Evolutionary conservation across 164 flowering plant species (phyloP).

Genomic region (Berberis vulgaris): DNA sequence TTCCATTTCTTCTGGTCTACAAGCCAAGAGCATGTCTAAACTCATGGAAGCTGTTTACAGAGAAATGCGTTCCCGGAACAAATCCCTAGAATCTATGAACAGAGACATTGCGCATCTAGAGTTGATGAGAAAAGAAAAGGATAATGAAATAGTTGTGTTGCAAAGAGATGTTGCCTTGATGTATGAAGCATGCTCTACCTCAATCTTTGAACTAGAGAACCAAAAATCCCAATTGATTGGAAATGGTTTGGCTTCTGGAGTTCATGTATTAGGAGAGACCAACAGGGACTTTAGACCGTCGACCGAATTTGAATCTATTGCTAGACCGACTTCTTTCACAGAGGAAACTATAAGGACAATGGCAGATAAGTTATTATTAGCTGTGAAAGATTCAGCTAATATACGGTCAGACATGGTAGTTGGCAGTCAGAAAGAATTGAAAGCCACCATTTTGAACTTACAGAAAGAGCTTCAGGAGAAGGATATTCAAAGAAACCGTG

Average conservation of each 20-base stretch:
- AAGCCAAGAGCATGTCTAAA: slow-evolving; percentile 28
- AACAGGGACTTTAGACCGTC: slow-evolving; percentile 17
- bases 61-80: slow-evolving; percentile 31
- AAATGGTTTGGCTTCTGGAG: slow-evolving; percentile 9
- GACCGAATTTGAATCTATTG: slow-evolving; percentile 14
- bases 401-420: slow-evolving; percentile 34
- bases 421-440: slow-evolving; percentile 52
- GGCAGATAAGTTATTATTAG: slow-evolving; percentile 35
- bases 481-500: slow-evolving; percentile 64
- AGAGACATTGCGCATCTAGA: slow-evolving; percentile 26
- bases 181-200: slow-evolving; percentile 50
- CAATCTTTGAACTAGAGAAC: slow-evolving; percentile 51
- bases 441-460: slow-evolving; percentile 41
- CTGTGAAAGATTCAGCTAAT: slow-evolving; percentile 38
- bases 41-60: slow-evolving; percentile 21
- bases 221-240: slow-evolving; percentile 28
- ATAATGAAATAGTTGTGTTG: slow-evolving; percentile 29
- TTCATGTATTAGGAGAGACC: slow-evolving; percentile 10
- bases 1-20: slow-evolving; percentile 28
- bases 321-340: slow-evolving; percentile 15
- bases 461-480: slow-evolving; percentile 89
- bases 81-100: slow-evolving; percentile 35
- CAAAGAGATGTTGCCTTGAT: slow-evolving; percentile 36
- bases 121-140: slow-evolving; percentile 35
- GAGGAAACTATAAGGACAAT: slow-evolving; percentile 44